Percentiles rank a stretch among this genome's conserved stretches.
These are phyloP conservation scores for Yamadazyma buinensis DNA, from an alignment of 1,139 yeast species.

Conservation along the genomic window DNA sequence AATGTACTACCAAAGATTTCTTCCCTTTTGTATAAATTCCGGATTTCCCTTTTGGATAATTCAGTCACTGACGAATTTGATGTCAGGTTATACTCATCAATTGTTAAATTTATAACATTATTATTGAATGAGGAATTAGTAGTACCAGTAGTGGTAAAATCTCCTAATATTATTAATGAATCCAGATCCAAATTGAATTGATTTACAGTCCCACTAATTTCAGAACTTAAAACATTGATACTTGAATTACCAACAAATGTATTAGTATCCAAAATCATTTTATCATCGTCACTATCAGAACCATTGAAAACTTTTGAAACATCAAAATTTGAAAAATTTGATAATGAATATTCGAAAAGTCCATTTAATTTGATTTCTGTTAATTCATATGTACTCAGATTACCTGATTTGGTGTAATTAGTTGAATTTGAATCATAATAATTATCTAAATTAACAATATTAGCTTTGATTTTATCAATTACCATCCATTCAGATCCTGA, in stretches of 20 bases:
- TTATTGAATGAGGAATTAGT: conserved; percentile 26
- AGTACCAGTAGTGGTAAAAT: conserved; percentile 32
- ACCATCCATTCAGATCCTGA: conserved; percentile 48
- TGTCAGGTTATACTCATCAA: conserved; percentile 29
- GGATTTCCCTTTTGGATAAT: conserved; percentile 8
- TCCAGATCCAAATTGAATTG: conserved; percentile 21
- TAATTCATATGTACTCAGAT: conserved; percentile 17
- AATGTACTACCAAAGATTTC: conserved; percentile 29
- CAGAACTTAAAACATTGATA: conserved; percentile 58
- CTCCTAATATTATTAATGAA: conserved; percentile 43
- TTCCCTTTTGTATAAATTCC: conserved; percentile 20
- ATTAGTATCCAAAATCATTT: conserved; percentile 27
- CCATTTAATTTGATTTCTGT: conserved; percentile 53
- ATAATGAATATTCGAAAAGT: conserved; percentile 73
- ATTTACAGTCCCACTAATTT: conserved; percentile 35
- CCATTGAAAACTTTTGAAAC: conserved; percentile 21
- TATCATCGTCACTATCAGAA: conserved; percentile 16
- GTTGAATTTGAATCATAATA: conserved; percentile 28
- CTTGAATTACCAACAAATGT: conserved; percentile 63
- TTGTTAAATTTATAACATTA: conserved; percentile 25
- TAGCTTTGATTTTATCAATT: conserved; percentile 65
- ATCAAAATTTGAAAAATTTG: conserved; percentile 57
- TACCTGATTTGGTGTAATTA: conserved; percentile 22
- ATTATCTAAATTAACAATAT: conserved; percentile 49
- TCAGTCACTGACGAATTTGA: conserved; percentile 26